Evolutionary conservation across 2,329 filamentous ascomycete genomes (phyloP).

Genomic region (Penicillium concentricum): DNA sequence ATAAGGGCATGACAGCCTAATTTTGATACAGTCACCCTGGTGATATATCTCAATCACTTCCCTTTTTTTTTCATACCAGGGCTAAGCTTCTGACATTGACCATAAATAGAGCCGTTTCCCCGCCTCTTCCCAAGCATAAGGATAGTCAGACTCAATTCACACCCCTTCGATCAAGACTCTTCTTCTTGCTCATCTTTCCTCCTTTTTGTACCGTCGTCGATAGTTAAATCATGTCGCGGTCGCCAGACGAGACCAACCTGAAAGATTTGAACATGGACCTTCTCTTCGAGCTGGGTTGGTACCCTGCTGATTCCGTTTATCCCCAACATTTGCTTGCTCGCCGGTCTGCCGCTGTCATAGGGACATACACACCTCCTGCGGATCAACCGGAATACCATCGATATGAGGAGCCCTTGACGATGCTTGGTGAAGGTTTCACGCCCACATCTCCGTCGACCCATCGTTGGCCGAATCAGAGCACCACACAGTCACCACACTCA

Average conservation of each 20-base stretch:
- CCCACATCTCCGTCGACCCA: background rate
- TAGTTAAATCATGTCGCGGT: background rate
- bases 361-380: background rate
- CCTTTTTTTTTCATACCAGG: no score
- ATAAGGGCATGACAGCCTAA: no score
- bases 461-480: background rate
- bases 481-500: no score
- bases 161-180: background rate
- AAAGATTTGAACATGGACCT: background rate
- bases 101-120: no score
- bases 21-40: no score
- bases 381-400: background rate
- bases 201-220: background rate
- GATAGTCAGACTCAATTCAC: background rate
- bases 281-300: background rate
- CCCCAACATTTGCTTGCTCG: no score
- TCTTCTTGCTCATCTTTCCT: background rate
- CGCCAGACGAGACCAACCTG: background rate
- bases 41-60: no score
- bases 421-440: background rate
- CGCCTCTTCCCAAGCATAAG: no score
- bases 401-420: background rate
- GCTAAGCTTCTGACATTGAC: no score
- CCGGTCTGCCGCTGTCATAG: background rate
- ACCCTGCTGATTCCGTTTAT: no score